Evolutionary conservation across 2,329 filamentous ascomycete species (phyloP), one percentile per base, ranked within the genome.

Genomic region (Hyphodiscus sp.): DNA sequence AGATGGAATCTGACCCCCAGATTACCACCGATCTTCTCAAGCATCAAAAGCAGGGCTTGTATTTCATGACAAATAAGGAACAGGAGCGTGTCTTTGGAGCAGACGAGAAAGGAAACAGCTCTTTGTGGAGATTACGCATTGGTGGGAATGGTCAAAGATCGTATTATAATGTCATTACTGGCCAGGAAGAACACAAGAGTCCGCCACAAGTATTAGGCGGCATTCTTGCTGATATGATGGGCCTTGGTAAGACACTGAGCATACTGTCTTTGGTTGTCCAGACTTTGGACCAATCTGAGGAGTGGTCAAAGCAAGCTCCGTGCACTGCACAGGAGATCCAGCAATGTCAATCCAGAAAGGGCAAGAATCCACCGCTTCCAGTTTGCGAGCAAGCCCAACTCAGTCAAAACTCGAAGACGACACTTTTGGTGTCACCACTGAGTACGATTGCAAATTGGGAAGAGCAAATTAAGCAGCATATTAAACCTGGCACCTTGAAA

Each of bases 401-500:
- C n/a, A 71, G 73, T 19, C 76, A 75, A 43, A 95, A 96, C 64
- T 83, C 82, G 6, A 87, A 83, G 65, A 83, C 88, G 0, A 97
- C 94, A 0, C 74, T 99, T 30, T 78, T 99, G 18, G 82, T 99
- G 16, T 95, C 88, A 53, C 94, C 94, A 1, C 78, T 96, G 2
- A 96, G 89, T 65, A 94, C 92, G 0, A 84, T 97, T 54, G 86
- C 87, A 23, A 99, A 97, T 65, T 99, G 94, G 94, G 87, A 92
- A 63, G 84, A 91, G 61, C 94, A 99, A 70, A 89, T 97, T 57
- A 86, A 86, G 63, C 80, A 87, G 54, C 94, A 99, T 69, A 75
- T 95, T 45, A 76, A 79, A 48, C 76, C 80, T 0, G 78, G 76
- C 0, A 73, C 79, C 8, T 67, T 97, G 18, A 84, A 75, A 1